These are phyloP conservation scores for Oenanthe javanica DNA, from an alignment of 140 eudicot species.

Conservation along the genomic window DNA sequence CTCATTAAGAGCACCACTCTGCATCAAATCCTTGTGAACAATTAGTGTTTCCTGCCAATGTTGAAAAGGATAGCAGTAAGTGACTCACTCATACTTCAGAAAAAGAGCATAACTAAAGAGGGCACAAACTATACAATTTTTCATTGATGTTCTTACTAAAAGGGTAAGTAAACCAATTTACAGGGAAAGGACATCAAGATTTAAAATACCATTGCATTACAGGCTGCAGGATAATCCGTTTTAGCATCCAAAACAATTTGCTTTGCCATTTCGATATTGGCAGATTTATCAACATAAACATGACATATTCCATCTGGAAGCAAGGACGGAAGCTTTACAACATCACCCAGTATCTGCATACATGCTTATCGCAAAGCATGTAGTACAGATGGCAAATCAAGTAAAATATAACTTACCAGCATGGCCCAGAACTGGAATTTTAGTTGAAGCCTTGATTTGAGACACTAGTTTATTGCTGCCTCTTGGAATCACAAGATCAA, in stretches of 20 bases:
- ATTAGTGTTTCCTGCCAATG: conserved; percentile 80
- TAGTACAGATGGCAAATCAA: conserved; percentile 11
- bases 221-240: conserved; percentile 95
- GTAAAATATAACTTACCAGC: conserved; percentile 56
- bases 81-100: neutral
- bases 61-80: neutral
- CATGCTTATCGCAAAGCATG: conserved; percentile 17
- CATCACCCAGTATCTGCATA: conserved; percentile 12
- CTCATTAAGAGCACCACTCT: conserved; percentile 53
- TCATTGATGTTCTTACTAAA: neutral
- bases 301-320: conserved; percentile 88
- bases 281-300: conserved; percentile 91
- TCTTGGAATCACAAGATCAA: conserved; percentile 98
- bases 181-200: conserved; percentile 7
- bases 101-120: neutral
- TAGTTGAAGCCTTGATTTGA: conserved; percentile 89
- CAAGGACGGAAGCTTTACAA: conserved; percentile 11
- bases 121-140: neutral
- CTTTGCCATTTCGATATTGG: conserved; percentile 85
- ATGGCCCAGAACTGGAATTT: conserved; percentile 96
- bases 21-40: conserved; percentile 77
- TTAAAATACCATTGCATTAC: conserved; percentile 82
- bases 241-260: conserved; percentile 81
- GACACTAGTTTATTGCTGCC: conserved; percentile 98
- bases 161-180: neutral